Evolutionary conservation across 345 rosid species (phyloP), one percentile per base, ranked within the genome.

Genomic region (Pugionium cornutum): DNA sequence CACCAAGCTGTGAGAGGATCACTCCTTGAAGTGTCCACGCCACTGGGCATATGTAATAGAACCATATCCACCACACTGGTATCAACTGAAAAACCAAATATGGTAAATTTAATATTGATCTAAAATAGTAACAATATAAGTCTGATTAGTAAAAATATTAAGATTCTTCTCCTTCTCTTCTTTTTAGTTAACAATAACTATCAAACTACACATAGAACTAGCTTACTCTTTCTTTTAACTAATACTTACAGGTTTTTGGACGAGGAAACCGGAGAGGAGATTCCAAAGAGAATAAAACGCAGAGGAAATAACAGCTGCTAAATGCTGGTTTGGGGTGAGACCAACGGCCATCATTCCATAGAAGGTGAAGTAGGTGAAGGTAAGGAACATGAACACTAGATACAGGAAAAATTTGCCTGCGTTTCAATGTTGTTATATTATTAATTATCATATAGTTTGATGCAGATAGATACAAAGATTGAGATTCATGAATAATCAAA

Each of bases 41-140:
- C 64, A 87, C 76, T 29, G 96, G 97, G 73, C 85, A 77, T 30
- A 92, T 82, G 79, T 87, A 81, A 74, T 87, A 84, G 82, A 89
- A 89, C 96, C 98, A 92, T 41, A 92, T 70, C 98, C 97, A 89
- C 98, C 97, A 92, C 69, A 76, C 88, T 0, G 96, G 97, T 49
- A 92, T 87, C 50, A 47, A 73, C 98, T 92, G 80, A 9, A 56
- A 9, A 56, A 32, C 60, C 41, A 26, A 41, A 35, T 7, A 29
- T 1, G 9, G 1, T 4, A 0, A 7, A 26, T 31, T 51, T 37
- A 11, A 9, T 33, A 28, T 11, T 32, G 18, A 25, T 28, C 9
- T 7, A 33, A 52, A 58, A 43, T 10, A 25, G 9, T 4, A 30
- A 41, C 26, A 54, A 26, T 4, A 4, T 11, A 52, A 58, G 26